phyloP scores from a whole-genome alignment of 148 eudicot genomes.

The Diospyros lotus region DNA sequence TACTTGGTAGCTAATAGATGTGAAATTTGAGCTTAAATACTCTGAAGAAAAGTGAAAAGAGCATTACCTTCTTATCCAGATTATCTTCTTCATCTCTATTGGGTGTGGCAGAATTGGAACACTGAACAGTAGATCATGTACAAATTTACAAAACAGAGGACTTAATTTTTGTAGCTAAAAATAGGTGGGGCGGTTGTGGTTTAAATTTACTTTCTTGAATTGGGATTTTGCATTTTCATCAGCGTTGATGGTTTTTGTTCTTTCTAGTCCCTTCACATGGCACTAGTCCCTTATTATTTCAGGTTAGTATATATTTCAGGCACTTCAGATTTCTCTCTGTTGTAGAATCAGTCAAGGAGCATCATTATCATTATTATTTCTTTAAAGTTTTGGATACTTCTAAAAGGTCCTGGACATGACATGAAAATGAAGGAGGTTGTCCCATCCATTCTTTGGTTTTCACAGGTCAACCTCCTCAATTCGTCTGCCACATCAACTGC shows the following conservation, averaged over 20 bases:
- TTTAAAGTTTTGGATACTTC: background rate
- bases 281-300: too few species aligned
- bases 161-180: background rate
- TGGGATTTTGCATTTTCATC: background rate
- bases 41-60: background rate
- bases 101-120: background rate
- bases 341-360: background rate
- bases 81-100: background rate
- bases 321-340: background rate
- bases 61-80: background rate
- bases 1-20: background rate
- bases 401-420: background rate
- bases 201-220: background rate
- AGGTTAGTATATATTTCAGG: too few species aligned
- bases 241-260: background rate
- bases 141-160: background rate
- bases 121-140: background rate
- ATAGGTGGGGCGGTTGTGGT: background rate
- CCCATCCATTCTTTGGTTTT: constrained; percentile 30
- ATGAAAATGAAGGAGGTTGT: background rate
- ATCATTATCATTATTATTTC: background rate
- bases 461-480: constrained; percentile 14
- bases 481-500: constrained; percentile 18
- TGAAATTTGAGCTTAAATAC: background rate
- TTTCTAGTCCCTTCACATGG: background rate